Percentiles rank a stretch among this genome's conserved stretches.
These are phyloP conservation scores for Thelonectria rubi DNA, from an alignment of 2,329 filamentous ascomycete species.

Conservation along the genomic window DNA sequence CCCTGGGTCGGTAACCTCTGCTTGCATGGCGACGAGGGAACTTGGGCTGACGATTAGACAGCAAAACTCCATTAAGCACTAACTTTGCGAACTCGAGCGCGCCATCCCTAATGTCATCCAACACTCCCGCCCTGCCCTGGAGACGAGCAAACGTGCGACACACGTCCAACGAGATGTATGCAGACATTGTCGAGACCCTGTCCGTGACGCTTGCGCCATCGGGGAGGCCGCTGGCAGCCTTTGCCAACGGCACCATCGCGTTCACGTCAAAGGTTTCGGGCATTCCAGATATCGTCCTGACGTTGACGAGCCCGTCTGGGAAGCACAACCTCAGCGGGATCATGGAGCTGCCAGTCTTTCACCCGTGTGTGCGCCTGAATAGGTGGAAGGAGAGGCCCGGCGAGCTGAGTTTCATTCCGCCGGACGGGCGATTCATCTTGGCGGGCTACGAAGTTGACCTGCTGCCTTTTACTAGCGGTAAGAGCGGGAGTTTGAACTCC, in stretches of 20 bases:
- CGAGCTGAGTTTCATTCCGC: constrained; percentile 94
- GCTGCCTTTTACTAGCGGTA: constrained; percentile 73
- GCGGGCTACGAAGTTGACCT: constrained; percentile 95
- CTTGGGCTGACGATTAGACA: constrained; percentile 38
- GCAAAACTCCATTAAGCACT: constrained; percentile 52
- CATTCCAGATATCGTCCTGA: constrained; percentile 87
- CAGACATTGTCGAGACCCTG: constrained; percentile 92
- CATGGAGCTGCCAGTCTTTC: constrained; percentile 91
- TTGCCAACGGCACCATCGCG: constrained; percentile 90
- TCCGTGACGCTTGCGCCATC: constrained; percentile 90
- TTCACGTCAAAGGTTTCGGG: constrained; percentile 97
- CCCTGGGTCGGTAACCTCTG: constrained; percentile 65
- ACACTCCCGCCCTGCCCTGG: constrained; percentile 78
- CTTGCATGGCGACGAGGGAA: neutral
- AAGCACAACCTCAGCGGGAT: constrained; percentile 77
- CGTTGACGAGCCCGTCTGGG: constrained; percentile 82
- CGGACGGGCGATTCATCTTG: constrained; percentile 91
- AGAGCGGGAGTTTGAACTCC: constrained; percentile 62
- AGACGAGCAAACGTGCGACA: constrained; percentile 90
- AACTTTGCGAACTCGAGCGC: constrained; percentile 51
- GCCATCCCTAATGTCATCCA: constrained; percentile 55
- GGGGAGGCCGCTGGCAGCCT: constrained; percentile 84
- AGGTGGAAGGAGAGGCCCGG: constrained; percentile 89
- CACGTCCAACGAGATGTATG: constrained; percentile 96
- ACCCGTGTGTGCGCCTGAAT: constrained; percentile 92